Conservation (phyloP, 768 basidiomycete species). For the Kwoniella europaea region DNA sequence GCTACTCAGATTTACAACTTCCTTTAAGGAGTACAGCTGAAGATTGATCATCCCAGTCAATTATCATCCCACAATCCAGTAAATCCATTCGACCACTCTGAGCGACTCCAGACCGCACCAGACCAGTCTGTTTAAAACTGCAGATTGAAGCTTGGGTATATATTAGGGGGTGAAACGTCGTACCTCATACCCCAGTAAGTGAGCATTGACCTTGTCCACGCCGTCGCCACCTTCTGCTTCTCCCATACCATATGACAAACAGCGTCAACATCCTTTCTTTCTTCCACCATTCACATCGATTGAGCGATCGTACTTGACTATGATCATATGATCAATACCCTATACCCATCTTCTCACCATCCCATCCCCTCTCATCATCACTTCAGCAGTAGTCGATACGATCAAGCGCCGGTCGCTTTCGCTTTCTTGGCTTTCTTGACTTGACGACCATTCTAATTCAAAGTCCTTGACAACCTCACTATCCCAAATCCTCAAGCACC, state of each 20-base stretch:
- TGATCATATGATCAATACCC: neutral
- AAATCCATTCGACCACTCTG: neutral
- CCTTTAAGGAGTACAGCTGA: neutral
- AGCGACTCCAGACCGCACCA: neutral
- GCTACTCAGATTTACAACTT: neutral
- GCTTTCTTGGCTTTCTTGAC: neutral
- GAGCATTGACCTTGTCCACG: slow-evolving; percentile 59
- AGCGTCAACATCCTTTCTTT: neutral
- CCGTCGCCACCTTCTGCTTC: slow-evolving; percentile 70
- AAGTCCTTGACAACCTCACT: neutral
- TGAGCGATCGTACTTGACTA: neutral
- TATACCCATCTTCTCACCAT: neutral
- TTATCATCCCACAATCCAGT: no score
- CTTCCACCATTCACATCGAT: neutral
- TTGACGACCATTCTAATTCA: slow-evolving; percentile 54
- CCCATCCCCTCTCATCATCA: neutral
- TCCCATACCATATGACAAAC: neutral
- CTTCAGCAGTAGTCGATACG: no score
- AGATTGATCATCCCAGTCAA: neutral
- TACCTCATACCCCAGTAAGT: neutral
- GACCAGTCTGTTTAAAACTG: no score
- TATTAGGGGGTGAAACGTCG: slow-evolving; percentile 3
- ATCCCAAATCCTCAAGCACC: neutral
- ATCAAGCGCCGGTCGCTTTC: neutral
- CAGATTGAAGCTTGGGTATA: no score